These are phyloP conservation scores for Punctularia strigosozonata DNA, from an alignment of 768 basidiomycete species.

Conservation along the genomic window DNA sequence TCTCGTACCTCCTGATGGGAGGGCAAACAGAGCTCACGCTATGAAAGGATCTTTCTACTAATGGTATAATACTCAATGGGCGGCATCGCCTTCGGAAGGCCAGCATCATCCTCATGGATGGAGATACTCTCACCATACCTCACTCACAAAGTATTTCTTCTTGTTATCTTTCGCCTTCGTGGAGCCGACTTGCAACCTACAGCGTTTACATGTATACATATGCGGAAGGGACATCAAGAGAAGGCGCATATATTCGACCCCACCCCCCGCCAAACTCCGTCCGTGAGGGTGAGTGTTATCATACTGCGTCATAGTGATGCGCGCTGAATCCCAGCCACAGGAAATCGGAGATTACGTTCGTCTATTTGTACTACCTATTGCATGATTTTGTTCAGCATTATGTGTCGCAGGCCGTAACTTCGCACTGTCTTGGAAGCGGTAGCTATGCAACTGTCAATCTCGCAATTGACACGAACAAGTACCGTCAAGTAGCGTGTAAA, in stretches of 20 bases:
- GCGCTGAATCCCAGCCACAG: neutral
- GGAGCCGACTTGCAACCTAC: neutral
- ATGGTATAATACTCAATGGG: conserved; percentile 62
- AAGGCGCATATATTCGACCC: conserved; percentile 50
- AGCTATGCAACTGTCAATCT: conserved; percentile 78
- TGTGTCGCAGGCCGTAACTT: conserved; percentile 61
- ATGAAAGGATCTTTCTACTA: conserved; percentile 73
- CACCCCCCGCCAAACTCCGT: conserved; percentile 40
- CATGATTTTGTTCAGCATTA: conserved; percentile 30
- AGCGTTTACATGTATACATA: conserved; percentile 61
- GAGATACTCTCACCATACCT: conserved; percentile 59
- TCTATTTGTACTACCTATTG: too few species aligned
- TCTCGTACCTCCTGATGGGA: neutral
- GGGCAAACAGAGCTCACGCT: too few species aligned
- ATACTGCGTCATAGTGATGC: neutral
- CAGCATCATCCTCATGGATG: conserved; percentile 66
- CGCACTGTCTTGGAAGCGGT: conserved; percentile 70
- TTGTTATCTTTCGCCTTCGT: neutral
- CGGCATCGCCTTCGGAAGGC: conserved; percentile 56
- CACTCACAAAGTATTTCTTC: conserved; percentile 40
- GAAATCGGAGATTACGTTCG: neutral
- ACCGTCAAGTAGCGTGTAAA: conserved; percentile 76
- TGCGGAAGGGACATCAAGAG: conserved; percentile 39
- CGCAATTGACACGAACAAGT: conserved; percentile 49
- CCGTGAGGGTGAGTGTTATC: conserved; percentile 35